phyloP scores from a whole-genome alignment of 1,139 yeast genomes.

The Entelexis paramagnoliae region DNA sequence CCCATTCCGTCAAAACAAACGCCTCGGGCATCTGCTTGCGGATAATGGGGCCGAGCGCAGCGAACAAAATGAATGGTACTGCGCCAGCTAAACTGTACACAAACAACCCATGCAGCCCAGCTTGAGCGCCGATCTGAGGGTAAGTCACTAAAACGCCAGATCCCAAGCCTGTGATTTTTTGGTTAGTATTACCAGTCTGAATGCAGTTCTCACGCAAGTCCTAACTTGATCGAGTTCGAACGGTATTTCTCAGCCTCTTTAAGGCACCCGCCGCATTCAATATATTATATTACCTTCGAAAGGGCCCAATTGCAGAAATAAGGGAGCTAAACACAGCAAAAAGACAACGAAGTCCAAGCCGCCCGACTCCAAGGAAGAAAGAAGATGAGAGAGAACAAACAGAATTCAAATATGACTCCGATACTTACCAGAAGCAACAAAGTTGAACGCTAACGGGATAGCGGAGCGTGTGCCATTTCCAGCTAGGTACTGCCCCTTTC shows the following conservation, averaged over 20 bases:
- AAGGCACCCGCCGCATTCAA: constrained; percentile 21
- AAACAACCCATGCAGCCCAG: constrained; percentile 79
- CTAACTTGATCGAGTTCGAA: constrained; percentile 77
- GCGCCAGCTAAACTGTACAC: constrained; percentile 79
- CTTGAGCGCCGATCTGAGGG: constrained; percentile 72
- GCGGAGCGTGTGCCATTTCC: constrained; percentile 75
- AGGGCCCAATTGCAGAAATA: not conserved
- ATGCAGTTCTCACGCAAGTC: constrained; percentile 64
- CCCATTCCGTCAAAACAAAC: constrained; percentile 93
- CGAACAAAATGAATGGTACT: constrained; percentile 72
- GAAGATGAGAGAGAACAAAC: constrained; percentile 9
- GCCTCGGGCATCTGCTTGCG: constrained; percentile 79
- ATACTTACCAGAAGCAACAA: constrained; percentile 78
- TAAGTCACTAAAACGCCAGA: constrained; percentile 81
- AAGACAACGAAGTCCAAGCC: not conserved
- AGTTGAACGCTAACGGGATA: constrained; percentile 71
- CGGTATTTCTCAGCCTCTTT: constrained; percentile 36
- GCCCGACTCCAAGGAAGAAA: constrained; percentile 5
- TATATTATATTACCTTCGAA: not conserved
- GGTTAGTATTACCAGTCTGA: constrained; percentile 17
- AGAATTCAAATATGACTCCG: not conserved
- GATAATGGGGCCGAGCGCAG: constrained; percentile 70
- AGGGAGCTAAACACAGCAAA: not conserved
- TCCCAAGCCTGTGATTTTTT: constrained; percentile 55
- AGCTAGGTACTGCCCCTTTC: constrained; percentile 47